Base-by-base conservation (phyloP, 2,329 filamentous ascomycete species). In the Davidsoniella eucalypti region DNA sequence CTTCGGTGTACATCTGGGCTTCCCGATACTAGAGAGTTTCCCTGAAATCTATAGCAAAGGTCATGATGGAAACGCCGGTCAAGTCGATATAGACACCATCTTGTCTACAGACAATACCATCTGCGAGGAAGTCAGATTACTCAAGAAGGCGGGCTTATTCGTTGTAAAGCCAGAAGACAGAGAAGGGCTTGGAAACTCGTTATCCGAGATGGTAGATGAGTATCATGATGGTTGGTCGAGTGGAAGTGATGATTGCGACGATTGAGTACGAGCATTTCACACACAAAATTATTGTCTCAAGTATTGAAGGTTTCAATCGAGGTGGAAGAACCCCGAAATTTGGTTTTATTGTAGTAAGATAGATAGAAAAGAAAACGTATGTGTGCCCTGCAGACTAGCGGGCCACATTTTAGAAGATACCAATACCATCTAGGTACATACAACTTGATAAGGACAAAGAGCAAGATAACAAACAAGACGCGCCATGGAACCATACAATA, bases 171-270 rank as follows among this genome's bases (percentile, higher is more conserved):
- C 90, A 2, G 86, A 93, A 53, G 88, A 96, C 59, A 75, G 90
- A 40, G 92, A 98, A 64, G 70, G 71, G 2, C 69, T 96, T n/a
- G 76, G 78, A 43, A 92, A 94, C 60, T 80, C 83, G 10, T 69
- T 98, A 38, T 79, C 83, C 21, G 82, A 84, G 53, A 80, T 96
- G 58, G 82, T 83, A 1, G 88, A 94, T 59, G 84, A 84, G 53
- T 96, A 95, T 62, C 80, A 86, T 57, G 85, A 92, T 54, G 87
- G 87, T 1, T 94, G 86, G 84, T 80, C 78, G 10, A 87, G 82
- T 58, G 86, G 80, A 21, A 82, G 77, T 52, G 83, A 85, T 57
- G 72, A 78, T 7, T 80, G 77, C 17, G 79, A 86, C 52, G 81
- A 86, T 47, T 69, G 40, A 33, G 43, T n/a, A 16, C 10, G 9